phyloP scores from a whole-genome alignment of 306 rosid genomes.

The Lathyrus aphaca region DNA sequence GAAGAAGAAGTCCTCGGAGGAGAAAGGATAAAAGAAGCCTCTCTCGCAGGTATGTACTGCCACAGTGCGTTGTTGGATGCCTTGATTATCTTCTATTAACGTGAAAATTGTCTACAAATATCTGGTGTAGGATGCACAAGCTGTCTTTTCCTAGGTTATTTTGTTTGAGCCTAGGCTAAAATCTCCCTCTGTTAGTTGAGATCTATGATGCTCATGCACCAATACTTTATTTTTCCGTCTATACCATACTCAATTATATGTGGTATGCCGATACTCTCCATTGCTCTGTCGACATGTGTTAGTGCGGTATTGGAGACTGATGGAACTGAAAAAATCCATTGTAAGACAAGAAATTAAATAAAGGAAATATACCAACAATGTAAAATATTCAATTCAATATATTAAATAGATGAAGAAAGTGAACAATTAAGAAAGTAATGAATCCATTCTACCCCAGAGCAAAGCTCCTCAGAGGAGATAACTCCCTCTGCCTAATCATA shows the following conservation, averaged over 20 bases:
- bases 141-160: conserved; percentile 25
- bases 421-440: too few relatives aligned
- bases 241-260: background rate
- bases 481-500: too few relatives aligned
- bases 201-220: conserved; percentile 2
- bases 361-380: too few relatives aligned
- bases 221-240: background rate
- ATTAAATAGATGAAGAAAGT: too few relatives aligned
- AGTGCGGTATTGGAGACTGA: background rate
- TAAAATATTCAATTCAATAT: too few relatives aligned
- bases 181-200: conserved; percentile 27
- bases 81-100: conserved; percentile 26
- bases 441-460: too few relatives aligned
- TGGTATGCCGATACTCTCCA: background rate
- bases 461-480: too few relatives aligned
- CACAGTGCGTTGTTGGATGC: conserved; percentile 38
- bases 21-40: conserved; percentile 76
- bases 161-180: conserved; percentile 22
- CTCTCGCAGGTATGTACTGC: conserved; percentile 74
- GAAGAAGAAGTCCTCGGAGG: conserved; percentile 73
- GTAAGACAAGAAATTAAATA: too few relatives aligned
- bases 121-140: conserved; percentile 18
- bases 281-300: background rate
- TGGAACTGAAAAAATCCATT: too few relatives aligned
- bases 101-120: conserved; percentile 10